These are phyloP conservation scores for Annulohypoxylon nitens DNA, from an alignment of 495 filamentous ascomycete species.

Conservation along the genomic window DNA sequence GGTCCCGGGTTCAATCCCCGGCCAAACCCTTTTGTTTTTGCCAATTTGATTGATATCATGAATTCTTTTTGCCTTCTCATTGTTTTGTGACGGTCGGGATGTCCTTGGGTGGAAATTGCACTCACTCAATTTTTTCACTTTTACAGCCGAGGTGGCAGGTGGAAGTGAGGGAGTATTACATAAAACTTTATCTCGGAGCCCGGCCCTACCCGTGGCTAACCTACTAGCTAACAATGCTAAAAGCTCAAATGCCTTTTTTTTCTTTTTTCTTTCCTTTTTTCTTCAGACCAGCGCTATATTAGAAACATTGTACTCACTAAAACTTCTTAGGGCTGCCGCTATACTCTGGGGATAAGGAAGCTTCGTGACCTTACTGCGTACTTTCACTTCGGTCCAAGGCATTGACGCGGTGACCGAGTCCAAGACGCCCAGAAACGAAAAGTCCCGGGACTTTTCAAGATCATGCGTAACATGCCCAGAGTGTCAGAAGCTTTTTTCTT, in stretches of 20 bases:
- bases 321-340: background rate
- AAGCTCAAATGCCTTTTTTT: background rate
- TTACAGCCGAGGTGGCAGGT: too few species aligned
- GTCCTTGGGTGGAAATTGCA: background rate
- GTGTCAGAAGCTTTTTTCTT: background rate
- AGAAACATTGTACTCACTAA: background rate
- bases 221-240: too few species aligned
- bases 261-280: background rate
- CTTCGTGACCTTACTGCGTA: background rate
- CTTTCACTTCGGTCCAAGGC: too few species aligned
- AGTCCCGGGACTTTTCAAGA: background rate
- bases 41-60: background rate
- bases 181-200: too few species aligned
- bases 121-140: too few species aligned
- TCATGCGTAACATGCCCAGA: background rate
- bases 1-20: slow-evolving; percentile 45
- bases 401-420: background rate
- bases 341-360: background rate
- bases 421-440: background rate
- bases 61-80: background rate
- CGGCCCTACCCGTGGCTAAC: too few species aligned
- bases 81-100: background rate
- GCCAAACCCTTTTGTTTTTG: slow-evolving; percentile 36
- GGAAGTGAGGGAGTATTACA: too few species aligned
- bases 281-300: background rate